Evolutionary conservation across 2,329 filamentous ascomycete species (phyloP).

Genomic region (Diatrype stigma): DNA sequence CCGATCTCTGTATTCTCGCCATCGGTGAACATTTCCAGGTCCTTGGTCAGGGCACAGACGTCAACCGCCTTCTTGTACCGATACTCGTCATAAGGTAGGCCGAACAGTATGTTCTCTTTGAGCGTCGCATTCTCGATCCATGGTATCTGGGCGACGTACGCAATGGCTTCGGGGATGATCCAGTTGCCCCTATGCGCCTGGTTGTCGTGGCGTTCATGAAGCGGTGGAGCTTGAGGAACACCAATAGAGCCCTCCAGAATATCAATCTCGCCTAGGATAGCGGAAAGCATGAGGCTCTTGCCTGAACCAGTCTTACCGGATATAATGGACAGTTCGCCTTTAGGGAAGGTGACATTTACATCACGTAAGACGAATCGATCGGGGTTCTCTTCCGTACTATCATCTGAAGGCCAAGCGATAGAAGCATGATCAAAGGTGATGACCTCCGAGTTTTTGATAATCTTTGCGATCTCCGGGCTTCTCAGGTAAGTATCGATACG

Average conservation of each 20-base stretch:
- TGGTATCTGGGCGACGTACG: slow-evolving; percentile 74
- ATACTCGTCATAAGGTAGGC: slow-evolving; percentile 63
- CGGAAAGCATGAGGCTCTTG: slow-evolving; percentile 70
- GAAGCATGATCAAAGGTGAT: slow-evolving; percentile 64
- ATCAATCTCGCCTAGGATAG: slow-evolving; percentile 73
- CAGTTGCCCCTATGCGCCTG: slow-evolving; percentile 62
- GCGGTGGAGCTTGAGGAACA: slow-evolving; percentile 45
- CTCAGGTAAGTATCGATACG: slow-evolving; percentile 69
- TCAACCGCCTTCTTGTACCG: slow-evolving; percentile 68
- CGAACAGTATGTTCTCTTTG: slow-evolving; percentile 74
- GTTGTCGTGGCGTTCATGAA: slow-evolving; percentile 54
- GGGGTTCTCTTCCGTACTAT: slow-evolving; percentile 49
- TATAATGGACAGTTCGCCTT: slow-evolving; percentile 66
- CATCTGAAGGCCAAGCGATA: slow-evolving; percentile 71
- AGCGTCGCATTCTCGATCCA: slow-evolving; percentile 84
- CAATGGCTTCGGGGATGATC: slow-evolving; percentile 66
- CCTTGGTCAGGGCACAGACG: slow-evolving; percentile 70
- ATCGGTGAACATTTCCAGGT: slow-evolving; percentile 70
- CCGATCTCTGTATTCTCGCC: slow-evolving; percentile 79
- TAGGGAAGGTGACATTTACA: slow-evolving; percentile 63
- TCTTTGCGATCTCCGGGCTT: slow-evolving; percentile 58
- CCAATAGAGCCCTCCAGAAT: slow-evolving; percentile 59
- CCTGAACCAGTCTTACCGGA: slow-evolving; percentile 75
- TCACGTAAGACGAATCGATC: slow-evolving; percentile 63
- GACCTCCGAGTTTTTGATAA: slow-evolving; percentile 50